Evolutionary conservation across 192 early-diverging fungal genomes (phyloP).

Genomic region (Linderina pennispora): DNA sequence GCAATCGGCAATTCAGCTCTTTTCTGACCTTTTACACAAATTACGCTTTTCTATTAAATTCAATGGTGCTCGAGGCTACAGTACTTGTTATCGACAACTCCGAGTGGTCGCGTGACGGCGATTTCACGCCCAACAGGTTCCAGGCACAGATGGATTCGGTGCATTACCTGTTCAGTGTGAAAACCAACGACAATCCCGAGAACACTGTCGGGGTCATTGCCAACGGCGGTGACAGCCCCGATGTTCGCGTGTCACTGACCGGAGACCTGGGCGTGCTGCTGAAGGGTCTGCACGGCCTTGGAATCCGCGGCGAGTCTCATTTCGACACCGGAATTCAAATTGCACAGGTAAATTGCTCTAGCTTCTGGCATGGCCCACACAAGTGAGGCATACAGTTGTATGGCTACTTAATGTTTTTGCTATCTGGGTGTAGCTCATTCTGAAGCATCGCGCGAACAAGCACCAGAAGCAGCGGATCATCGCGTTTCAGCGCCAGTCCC

Average conservation of each 20-base stretch:
- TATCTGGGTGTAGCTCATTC: conserved; percentile 54
- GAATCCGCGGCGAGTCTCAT: conserved; percentile 64
- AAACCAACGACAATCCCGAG: conserved; percentile 90
- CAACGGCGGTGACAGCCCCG: conserved; percentile 91
- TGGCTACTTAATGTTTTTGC: not conserved
- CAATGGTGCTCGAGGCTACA: conserved; percentile 91
- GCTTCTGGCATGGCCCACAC: too few relatives aligned
- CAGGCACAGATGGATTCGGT: conserved; percentile 93
- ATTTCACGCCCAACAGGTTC: conserved; percentile 90
- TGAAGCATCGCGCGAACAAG: conserved; percentile 97
- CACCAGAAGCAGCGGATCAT: conserved; percentile 92
- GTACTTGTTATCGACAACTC: conserved; percentile 94
- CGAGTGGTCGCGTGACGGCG: conserved; percentile 98
- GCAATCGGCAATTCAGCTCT: too few relatives aligned
- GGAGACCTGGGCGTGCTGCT: conserved; percentile 87
- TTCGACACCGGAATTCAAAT: conserved; percentile 89
- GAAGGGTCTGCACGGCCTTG: conserved; percentile 74
- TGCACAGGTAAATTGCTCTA: conserved; percentile 85
- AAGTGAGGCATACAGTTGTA: conserved; percentile 19
- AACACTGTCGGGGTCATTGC: conserved; percentile 94
- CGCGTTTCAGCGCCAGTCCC: conserved; percentile 90
- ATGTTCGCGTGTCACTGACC: conserved; percentile 89
- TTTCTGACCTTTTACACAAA: too few relatives aligned
- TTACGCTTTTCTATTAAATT: too few relatives aligned
- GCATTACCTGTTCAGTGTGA: conserved; percentile 84